Evolutionary conservation across 306 rosid species (phyloP).

Genomic region (Macrotyloma uniflorum): DNA sequence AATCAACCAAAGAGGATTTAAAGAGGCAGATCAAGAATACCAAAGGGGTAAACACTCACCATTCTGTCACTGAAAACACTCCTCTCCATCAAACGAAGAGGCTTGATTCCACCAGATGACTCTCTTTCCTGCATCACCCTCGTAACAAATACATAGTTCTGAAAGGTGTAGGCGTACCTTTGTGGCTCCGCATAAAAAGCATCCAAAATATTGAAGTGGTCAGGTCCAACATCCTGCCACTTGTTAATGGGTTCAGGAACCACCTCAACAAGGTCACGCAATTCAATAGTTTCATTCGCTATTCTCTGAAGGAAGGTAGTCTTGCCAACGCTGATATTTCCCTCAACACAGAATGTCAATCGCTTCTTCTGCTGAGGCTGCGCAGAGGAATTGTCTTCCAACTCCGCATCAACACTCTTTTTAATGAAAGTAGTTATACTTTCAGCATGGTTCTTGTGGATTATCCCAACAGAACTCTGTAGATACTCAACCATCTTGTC

Average conservation of each 20-base stretch:
- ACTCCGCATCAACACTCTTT: slow-evolving; percentile 86
- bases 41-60: slow-evolving; percentile 55
- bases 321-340: slow-evolving; percentile 96
- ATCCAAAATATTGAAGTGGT: slow-evolving; percentile 89
- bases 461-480: slow-evolving; percentile 90
- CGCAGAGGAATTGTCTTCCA: slow-evolving; percentile 58
- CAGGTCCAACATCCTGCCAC: slow-evolving; percentile 98
- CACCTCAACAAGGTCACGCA: slow-evolving; percentile 92
- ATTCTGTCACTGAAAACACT: slow-evolving; percentile 98
- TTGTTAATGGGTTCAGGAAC: slow-evolving; percentile 94
- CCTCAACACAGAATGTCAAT: slow-evolving; percentile 91
- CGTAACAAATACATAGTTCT: slow-evolving; percentile 95
- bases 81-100: slow-evolving; percentile 98
- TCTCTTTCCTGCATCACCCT: slow-evolving; percentile 98
- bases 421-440: slow-evolving; percentile 87
- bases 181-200: slow-evolving; percentile 97
- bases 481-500: slow-evolving; percentile 90
- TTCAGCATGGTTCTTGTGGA: slow-evolving; percentile 95
- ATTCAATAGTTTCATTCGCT: slow-evolving; percentile 89
- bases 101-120: slow-evolving; percentile 92
- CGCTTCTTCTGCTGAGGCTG: slow-evolving; percentile 63
- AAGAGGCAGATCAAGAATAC: background rate
- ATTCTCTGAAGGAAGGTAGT: slow-evolving; percentile 91
- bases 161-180: slow-evolving; percentile 97
- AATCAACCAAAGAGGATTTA: background rate